phyloP scores from a whole-genome alignment of 2,329 filamentous ascomycete species.

The Ophiostoma quercus region DNA sequence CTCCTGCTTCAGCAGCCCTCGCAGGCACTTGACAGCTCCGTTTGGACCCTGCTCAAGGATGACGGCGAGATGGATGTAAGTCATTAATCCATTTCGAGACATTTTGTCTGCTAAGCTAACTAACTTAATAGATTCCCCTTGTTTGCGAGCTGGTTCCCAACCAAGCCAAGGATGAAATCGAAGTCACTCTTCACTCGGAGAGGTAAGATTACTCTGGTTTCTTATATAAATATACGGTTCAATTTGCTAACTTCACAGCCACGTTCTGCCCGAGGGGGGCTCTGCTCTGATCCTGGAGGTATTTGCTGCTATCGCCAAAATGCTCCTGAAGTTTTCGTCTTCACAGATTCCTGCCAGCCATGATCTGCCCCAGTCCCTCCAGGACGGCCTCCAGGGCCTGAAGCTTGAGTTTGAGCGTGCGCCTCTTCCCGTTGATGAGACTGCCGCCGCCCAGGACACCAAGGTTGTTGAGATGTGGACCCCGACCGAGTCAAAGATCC shows the following conservation, averaged over 20 bases:
- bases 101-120: background rate
- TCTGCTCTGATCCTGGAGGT: background rate
- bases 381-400: background rate
- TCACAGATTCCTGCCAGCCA: slow-evolving; percentile 20
- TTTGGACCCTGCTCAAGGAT: slow-evolving; percentile 56
- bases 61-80: slow-evolving; percentile 62
- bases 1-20: slow-evolving; percentile 68
- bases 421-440: background rate
- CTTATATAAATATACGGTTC: too few species aligned
- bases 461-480: slow-evolving; percentile 41
- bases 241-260: background rate
- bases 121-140: slow-evolving; percentile 51
- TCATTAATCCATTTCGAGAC: slow-evolving; percentile 14
- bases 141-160: slow-evolving; percentile 69
- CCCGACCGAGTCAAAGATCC: slow-evolving; percentile 47
- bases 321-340: slow-evolving; percentile 19
- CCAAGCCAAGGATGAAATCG: slow-evolving; percentile 46
- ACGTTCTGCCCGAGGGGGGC: background rate
- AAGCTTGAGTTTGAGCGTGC: background rate
- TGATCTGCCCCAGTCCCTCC: slow-evolving; percentile 15
- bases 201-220: slow-evolving; percentile 32
- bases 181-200: slow-evolving; percentile 59
- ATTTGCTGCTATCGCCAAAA: slow-evolving; percentile 25
- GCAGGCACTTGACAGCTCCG: slow-evolving; percentile 48
- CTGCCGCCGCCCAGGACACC: background rate